Evolutionary conservation across 179 eudicot genomes (phyloP), one percentile per base, ranked within the genome.

Genomic region (Silene coronaria): DNA sequence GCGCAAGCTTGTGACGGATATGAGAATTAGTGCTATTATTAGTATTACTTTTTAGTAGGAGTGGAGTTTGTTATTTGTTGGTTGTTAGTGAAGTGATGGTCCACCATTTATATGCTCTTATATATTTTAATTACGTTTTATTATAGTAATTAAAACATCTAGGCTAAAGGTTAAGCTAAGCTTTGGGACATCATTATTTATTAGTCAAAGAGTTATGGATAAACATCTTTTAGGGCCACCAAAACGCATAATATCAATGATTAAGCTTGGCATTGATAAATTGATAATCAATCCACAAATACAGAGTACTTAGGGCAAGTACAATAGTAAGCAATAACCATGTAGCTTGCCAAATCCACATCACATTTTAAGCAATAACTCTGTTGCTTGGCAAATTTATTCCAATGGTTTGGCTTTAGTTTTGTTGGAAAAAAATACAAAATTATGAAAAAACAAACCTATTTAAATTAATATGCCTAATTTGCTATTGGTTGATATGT

Each of bases 61-160:
- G 45, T 71, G 70, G 80, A 11, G 63, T 58, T 77, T n/a, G 76
- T 62, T 77, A 62, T 48, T 71, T 63, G 76, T 77, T 71, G 71
- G 76, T 72, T 48, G 60, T 73, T 72, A 71, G 67, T 12, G 58
- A 71, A 69, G 28, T 73, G 59, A 46, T 48, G 76, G 76, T 36
- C 76, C 76, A 72, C 70, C 16, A 45, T 34, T 71, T 61, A 48
- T 64, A 71, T 71, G 67, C 76, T 67, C 32, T 71, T 62, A 60
- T 61, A 70, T 45, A 27, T 38, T 16, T 23, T 69, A 57, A 72
- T 46, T 65, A 42, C 58, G 19, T 62, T 61, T 62, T 9, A 42
- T 4, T 68, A 17, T 21, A 16, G n/a, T 68, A 38, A 68, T 68
- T 0, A 17, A 3, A 6, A 2, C n/a, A 66, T 66, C 34, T 30